Base-by-base conservation (phyloP, 352 stramenopile genomes). In the Globisporangium canariense region DNA sequence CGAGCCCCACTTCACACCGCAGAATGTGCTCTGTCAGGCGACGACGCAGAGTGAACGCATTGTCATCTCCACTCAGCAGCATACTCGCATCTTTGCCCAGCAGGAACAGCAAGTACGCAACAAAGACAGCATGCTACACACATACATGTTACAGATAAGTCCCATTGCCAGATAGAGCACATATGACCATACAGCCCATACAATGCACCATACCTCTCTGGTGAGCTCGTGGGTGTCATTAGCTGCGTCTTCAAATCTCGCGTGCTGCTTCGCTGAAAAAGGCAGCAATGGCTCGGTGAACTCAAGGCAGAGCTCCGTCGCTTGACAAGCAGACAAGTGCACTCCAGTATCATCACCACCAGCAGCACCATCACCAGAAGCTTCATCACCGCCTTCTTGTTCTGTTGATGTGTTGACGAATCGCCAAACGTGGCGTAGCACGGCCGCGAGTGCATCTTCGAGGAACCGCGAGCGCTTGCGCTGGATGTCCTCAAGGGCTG, bases 381-480 rank as follows among this genome's bases (percentile, higher is more conserved):
- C 50, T 2, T 2, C 13, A 7, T 20, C 50, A 18, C 49, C 43
- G 2, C 61, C 50, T 3, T 43, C 38, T 40, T 73, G 61, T 34
- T 64, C 32, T 13, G 5, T 18, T 0, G n/a, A 20, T 41, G 32
- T 20, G 2, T 70, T 34, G 3, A 59, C 32, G 55, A 58, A 67
- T 18, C 38, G 58, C 57, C 40, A 73, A 4, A 76, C 56, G 25
- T 65, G 66, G 5, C 69, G 73, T n/a, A 89, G 54, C 38, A 91
- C 78, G 11, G 68, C 66, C 1, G 76, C 74, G 60, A 85, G 83
- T 13, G 78, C 65, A 66, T 90, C 81, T 69, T 91, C 82, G 28
- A 91, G 64, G 60, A 93, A 90, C 34, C 71, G 71, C 59, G 81
- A 90, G 41, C 77, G 76, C 60, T 93, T 93, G 45, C 80, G 77